Conservation (phyloP, 2,329 filamentous ascomycete species). For the Phialemoniopsis sp. region DNA sequence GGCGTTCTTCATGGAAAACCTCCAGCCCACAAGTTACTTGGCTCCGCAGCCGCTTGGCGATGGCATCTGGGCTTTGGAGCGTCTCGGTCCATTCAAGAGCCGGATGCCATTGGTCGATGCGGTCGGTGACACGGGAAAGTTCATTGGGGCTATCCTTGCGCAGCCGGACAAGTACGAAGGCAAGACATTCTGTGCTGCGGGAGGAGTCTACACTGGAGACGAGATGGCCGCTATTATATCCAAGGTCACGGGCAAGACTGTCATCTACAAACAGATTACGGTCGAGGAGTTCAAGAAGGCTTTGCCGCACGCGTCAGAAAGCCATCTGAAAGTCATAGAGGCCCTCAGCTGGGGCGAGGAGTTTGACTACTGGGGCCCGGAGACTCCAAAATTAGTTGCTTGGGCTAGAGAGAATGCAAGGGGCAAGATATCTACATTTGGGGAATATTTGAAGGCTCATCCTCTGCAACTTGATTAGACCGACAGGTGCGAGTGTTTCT, state of each 20-base stretch:
- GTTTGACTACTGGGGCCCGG: constrained; percentile 28
- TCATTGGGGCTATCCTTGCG: constrained; percentile 21
- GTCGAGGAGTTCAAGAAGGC: constrained; percentile 7
- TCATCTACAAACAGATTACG: constrained; percentile 8
- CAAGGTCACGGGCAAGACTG: constrained; percentile 24
- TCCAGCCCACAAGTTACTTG: constrained; percentile 8
- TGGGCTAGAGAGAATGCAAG: constrained; percentile 20
- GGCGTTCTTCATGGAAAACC: constrained; percentile 52
- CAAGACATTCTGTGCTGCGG: constrained; percentile 10
- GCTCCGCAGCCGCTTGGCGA: constrained; percentile 13
- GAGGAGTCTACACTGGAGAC: constrained; percentile 16
- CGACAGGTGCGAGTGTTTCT: too few species aligned
- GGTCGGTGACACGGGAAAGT: constrained; percentile 33
- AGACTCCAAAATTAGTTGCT: constrained; percentile 19
- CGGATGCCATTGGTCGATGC: constrained; percentile 32
- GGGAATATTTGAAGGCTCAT: constrained; percentile 25
- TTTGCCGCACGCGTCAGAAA: constrained; percentile 10
- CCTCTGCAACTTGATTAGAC: constrained; percentile 7
- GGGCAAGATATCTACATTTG: constrained; percentile 22
- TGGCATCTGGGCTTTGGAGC: constrained; percentile 15
- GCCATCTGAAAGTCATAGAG: constrained; percentile 10
- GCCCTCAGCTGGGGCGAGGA: constrained; percentile 17
- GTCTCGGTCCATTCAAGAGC: constrained; percentile 23
- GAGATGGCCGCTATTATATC: constrained; percentile 23
- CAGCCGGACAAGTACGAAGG: constrained; percentile 13